Percentiles rank a stretch among this genome's conserved stretches.
These are phyloP conservation scores for Podosphaera fusca DNA, from an alignment of 2,329 filamentous ascomycete species.

Conservation along the genomic window DNA sequence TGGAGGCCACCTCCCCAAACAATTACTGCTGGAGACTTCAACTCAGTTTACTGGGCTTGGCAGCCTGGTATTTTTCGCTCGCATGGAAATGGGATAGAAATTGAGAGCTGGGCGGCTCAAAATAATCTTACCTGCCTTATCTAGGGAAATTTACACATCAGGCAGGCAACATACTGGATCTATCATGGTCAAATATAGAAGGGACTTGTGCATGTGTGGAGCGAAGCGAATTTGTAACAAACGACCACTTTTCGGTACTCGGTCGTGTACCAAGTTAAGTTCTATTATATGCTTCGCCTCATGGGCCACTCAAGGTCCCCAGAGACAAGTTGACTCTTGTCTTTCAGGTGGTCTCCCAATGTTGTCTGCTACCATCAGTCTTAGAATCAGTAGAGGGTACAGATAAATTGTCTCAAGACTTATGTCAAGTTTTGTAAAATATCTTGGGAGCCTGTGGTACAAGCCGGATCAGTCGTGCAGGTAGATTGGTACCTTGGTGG, in stretches of 20 bases:
- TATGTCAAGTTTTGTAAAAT: background rate
- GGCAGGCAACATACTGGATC: background rate
- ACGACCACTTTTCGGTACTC: background rate
- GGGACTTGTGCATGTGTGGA: background rate
- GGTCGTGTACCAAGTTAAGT: background rate
- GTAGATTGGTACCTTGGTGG: background rate
- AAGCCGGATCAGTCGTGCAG: too few relatives aligned
- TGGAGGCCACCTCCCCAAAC: background rate
- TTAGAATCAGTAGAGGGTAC: background rate
- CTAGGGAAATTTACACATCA: background rate
- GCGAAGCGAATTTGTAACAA: background rate
- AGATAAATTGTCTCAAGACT: background rate
- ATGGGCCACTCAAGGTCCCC: background rate
- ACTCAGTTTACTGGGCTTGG: background rate
- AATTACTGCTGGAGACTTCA: background rate
- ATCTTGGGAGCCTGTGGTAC: background rate
- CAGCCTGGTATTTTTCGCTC: background rate
- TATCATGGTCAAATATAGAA: background rate
- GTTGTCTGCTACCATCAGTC: background rate
- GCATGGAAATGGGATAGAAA: background rate
- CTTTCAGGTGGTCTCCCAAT: background rate
- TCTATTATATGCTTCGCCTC: background rate
- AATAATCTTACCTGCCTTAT: background rate
- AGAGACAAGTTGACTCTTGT: background rate
- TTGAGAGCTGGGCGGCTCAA: background rate